Conservation (phyloP, 352 stramenopile genomes). For the Phytophthora idaei region DNA sequence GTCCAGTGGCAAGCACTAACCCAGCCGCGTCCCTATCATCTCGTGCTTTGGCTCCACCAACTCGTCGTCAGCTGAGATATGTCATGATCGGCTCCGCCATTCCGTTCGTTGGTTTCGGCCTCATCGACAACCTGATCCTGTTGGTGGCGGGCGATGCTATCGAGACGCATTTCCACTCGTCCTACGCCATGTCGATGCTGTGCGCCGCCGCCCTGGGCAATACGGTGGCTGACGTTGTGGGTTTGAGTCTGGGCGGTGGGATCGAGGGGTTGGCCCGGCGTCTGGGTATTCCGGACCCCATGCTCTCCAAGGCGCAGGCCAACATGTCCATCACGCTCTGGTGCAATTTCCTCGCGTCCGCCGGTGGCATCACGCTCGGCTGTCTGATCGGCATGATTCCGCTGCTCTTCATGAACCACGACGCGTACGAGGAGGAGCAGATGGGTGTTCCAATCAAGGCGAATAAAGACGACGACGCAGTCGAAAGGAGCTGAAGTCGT, state of each 20-base stretch:
- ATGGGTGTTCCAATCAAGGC: conserved; percentile 34
- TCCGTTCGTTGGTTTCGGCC: conserved; percentile 84
- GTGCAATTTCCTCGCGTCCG: conserved; percentile 79
- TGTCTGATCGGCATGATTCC: conserved; percentile 93
- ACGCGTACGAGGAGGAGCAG: conserved; percentile 62
- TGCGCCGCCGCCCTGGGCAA: conserved; percentile 95
- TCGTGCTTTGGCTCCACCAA: conserved; percentile 44
- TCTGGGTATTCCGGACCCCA: conserved; percentile 68
- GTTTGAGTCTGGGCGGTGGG: conserved; percentile 92
- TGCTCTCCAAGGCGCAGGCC: conserved; percentile 78
- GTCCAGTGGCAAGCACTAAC: conserved; percentile 48
- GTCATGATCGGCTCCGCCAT: conserved; percentile 83
- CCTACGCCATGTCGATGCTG: conserved; percentile 95
- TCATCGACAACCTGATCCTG: conserved; percentile 90
- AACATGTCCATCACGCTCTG: conserved; percentile 78
- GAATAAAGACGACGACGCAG: conserved; percentile 9
- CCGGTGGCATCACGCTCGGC: conserved; percentile 84
- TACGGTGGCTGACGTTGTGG: conserved; percentile 93
- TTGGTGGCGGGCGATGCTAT: conserved; percentile 94
- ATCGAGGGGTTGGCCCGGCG: conserved; percentile 86
- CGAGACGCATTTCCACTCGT: conserved; percentile 93
- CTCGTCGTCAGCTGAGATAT: conserved; percentile 68
- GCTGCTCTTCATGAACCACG: conserved; percentile 87
- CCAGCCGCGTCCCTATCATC: conserved; percentile 37
- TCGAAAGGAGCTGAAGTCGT: background rate